Evolutionary conservation across 352 stramenopile genomes (phyloP), one percentile per base, ranked within the genome.

Genomic region (Phytophthora cactorum): DNA sequence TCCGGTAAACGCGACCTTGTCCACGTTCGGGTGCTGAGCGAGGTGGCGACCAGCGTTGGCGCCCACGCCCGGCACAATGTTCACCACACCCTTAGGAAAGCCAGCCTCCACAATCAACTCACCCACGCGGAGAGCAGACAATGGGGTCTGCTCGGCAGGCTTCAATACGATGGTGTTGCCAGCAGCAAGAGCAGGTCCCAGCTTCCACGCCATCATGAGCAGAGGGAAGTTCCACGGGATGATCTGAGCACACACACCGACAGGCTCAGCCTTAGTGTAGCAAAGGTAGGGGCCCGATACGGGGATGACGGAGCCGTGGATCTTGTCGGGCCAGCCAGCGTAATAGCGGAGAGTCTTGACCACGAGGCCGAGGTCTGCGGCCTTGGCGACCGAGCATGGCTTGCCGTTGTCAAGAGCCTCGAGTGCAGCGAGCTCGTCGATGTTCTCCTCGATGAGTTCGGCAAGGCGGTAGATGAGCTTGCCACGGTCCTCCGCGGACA

Each of bases 351-450:
- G 50, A 49, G 94, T 98, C 45, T 81, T 87, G 31, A 80, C 62
- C 11, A 79, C 91, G 12, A 81, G 54, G 52, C 95, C 93, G 2
- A 83, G 52, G 31, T 99, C 80, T 74, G 97, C 92, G 17, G 72
- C 82, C 28, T 78, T 73, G 3, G 92, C 89, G 66, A 98, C 92
- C 12, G 76, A 28, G 17, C 89, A 70, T 5, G 97, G 93, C 68
- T 99, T 99, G 36, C 97, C 97, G 60, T 89, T 96, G 82, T 99
- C 97, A 11, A 97, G 63, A 17, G 95, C 97, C 74, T 99, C 97
- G 1, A 99, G 84, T 28, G 70, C 67, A 5, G 70, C 70, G 0
- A 96, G 59, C 63, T 94, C 86, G 60, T 85, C 81, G 3, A 71
- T 74, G 62, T 91, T 83, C 54, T 83, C 32, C 36, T 82, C 70